phyloP scores from a whole-genome alignment of 352 stramenopile genomes.

The Stramenopiles sp. region DNA sequence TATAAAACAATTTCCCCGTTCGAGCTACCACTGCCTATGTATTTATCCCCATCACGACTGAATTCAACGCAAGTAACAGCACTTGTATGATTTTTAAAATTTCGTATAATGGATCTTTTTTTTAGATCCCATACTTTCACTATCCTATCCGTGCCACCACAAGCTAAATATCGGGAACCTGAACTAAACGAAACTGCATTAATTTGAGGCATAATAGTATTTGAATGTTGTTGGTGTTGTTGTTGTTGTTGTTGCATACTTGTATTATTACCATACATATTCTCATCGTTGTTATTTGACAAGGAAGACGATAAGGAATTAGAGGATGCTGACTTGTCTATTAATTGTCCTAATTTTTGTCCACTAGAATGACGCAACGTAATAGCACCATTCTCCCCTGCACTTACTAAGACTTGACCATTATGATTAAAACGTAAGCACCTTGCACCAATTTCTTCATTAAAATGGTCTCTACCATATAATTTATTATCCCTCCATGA shows the following conservation, averaged over 20 bases:
- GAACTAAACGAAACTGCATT: background rate
- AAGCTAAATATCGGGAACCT: background rate
- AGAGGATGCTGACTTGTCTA: too few relatives aligned
- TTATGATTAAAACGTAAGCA: background rate
- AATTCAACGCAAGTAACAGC: background rate
- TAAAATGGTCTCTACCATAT: background rate
- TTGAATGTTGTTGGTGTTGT: background rate
- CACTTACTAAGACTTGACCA: background rate
- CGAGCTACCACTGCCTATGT: background rate
- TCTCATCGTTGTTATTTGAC: too few relatives aligned
- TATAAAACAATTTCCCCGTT: slow-evolving; percentile 5
- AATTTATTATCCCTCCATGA: background rate
- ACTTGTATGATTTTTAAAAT: background rate
- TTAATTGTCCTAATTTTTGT: background rate
- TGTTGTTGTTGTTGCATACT: background rate
- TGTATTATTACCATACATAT: background rate
- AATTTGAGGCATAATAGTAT: too few relatives aligned
- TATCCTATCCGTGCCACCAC: background rate
- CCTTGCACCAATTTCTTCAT: background rate
- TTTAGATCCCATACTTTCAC: background rate
- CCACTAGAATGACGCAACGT: background rate
- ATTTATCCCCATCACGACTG: slow-evolving; percentile 1
- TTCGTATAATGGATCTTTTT: background rate
- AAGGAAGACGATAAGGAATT: too few relatives aligned
- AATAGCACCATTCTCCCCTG: background rate